Percentiles rank a stretch among this genome's conserved stretches.
phyloP scores from a whole-genome alignment of 73 alveolate genomes.

The Symbiodinium pilosum region DNA sequence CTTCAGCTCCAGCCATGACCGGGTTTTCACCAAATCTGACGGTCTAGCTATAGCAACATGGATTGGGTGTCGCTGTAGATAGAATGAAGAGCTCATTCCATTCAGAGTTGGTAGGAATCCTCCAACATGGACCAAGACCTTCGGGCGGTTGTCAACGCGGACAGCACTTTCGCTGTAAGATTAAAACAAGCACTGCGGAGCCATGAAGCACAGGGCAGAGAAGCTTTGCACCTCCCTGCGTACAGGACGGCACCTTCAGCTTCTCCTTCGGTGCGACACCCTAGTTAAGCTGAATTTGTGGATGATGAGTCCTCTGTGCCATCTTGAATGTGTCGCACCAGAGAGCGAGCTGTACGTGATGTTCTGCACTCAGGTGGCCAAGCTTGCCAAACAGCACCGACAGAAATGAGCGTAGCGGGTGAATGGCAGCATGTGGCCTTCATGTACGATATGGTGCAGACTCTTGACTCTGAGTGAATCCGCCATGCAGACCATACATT shows the following conservation, averaged over 20 bases:
- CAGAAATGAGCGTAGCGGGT: constrained; percentile 34
- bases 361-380: constrained; percentile 64
- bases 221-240: not conserved
- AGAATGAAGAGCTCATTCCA: no score
- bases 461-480: not conserved
- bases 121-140: constrained; percentile 26
- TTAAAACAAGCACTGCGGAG: no score
- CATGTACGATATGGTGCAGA: constrained; percentile 25
- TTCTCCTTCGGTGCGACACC: constrained; percentile 36
- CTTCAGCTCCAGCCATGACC: constrained; percentile 87
- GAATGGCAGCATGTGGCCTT: constrained; percentile 61
- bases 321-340: not conserved
- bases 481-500: not conserved
- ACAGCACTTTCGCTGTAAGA: no score
- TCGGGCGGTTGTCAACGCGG: constrained; percentile 29
- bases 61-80: no score
- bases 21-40: no score
- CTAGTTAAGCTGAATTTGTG: no score
- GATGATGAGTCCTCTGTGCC: no score
- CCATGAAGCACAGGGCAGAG: no score
- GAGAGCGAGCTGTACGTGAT: not conserved
- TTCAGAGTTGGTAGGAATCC: constrained; percentile 25
- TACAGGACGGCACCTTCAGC: constrained; percentile 32
- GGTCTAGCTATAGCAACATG: no score
- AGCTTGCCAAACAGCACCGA: constrained; percentile 35